A percentile compares a stretch with the other conserved stretches of the same genome.
Conservation (phyloP, 495 filamentous ascomycete genomes). For the Lichenothelia convexa region DNA sequence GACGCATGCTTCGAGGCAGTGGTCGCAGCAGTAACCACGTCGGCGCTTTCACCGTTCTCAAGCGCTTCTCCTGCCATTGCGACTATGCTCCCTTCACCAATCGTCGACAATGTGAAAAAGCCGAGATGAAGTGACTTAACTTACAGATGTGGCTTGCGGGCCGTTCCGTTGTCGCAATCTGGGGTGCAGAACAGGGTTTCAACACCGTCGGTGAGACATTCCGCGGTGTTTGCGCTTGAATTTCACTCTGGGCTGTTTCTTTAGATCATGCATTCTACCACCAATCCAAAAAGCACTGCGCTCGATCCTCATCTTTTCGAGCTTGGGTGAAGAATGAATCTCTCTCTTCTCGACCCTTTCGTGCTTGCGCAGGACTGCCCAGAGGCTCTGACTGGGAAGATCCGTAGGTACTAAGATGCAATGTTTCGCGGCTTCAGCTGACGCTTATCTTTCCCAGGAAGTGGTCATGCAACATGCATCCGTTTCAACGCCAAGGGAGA, state of each 20-base stretch:
- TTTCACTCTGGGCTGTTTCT: not conserved
- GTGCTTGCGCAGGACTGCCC: conserved; percentile 89
- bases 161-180: conserved; percentile 11
- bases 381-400: conserved; percentile 65
- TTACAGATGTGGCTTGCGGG: not conserved
- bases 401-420: conserved; percentile 59
- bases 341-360: conserved; percentile 62
- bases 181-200: too few species aligned
- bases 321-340: conserved; percentile 38
- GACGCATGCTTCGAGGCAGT: too few species aligned
- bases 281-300: not conserved
- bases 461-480: conserved; percentile 48
- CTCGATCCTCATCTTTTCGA: not conserved
- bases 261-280: not conserved
- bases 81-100: too few species aligned
- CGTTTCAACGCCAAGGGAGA: conserved; percentile 91
- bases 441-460: conserved; percentile 19
- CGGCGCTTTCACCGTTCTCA: too few species aligned
- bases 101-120: too few species aligned
- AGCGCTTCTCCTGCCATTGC: too few species aligned
- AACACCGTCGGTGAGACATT: too few species aligned
- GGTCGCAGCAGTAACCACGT: too few species aligned
- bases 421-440: conserved; percentile 11
- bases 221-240: too few species aligned
- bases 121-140: too few species aligned